Base-by-base conservation (phyloP, 176 grass and related monocot genomes). In the Oryza longistaminata region DNA sequence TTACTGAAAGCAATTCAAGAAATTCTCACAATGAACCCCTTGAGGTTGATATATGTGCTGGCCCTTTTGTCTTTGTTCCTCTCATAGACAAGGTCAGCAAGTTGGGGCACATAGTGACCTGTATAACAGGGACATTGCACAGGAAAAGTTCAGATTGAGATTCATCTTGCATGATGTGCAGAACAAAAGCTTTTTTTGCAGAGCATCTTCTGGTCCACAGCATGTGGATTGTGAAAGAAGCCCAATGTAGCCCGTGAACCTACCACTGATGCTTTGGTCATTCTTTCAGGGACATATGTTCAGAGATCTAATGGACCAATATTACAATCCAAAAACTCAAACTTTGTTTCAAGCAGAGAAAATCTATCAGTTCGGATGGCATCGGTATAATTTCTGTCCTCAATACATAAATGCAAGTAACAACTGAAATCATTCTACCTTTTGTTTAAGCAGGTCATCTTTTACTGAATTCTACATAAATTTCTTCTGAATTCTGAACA, bases 91-190 rank as follows among this genome's bases (percentile, higher is more conserved):
- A 92, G 88, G 44, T 92, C 88, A 81, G 90, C 94, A 84, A 97
- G 85, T 49, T 94, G 94, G 45, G 94, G 94, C 14, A 97, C 94
- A 87, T 97, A 97, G 42, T 97, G 94, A 80, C 94, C 92, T 97
- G 80, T 53, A 88, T 12, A 45, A 85, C 69, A 85, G 35, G 53
- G n/a, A 31, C 21, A 65, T 64, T 50, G 17, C 42, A 78, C 48
- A 21, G 44, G 19, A 58, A 81, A 86, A 78, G 10, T 71, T 71
- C 17, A 73, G 3, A 24, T 37, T 43, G 42, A 43, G 42, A 43
- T 70, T 82, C 35, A 39, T 64, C 40, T 77, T 82, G 29, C 64
- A 7, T 82, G 73, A 71, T 16, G 50, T 49, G 64, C 19, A 82
- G 3, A 75, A 11, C 21, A 37, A 31, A 71, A 80, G 31, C 13